These are phyloP conservation scores for Albizia julibrissin DNA, from an alignment of 306 rosid species.

Conservation along the genomic window DNA sequence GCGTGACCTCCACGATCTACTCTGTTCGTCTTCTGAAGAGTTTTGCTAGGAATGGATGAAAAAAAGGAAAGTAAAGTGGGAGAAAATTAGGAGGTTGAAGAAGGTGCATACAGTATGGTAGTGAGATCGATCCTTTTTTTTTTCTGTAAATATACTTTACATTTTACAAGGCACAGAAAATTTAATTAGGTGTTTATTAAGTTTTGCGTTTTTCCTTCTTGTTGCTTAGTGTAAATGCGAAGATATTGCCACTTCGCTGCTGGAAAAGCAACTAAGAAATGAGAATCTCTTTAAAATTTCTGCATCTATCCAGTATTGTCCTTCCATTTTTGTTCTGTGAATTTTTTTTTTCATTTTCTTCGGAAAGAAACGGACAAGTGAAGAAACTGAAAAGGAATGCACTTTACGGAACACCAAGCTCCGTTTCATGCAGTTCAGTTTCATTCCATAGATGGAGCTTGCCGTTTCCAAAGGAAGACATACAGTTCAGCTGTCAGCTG, in stretches of 20 bases:
- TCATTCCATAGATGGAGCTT: neutral
- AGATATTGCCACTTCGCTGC: conserved; percentile 30
- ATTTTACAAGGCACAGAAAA: conserved; percentile 12
- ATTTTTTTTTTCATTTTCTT: neutral
- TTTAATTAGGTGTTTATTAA: conserved; percentile 12
- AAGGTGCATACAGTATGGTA: conserved; percentile 31
- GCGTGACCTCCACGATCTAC: conserved; percentile 53
- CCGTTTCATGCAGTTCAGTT: conserved; percentile 1
- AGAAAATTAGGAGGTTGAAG: neutral
- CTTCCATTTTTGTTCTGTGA: neutral
- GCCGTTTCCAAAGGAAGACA: neutral
- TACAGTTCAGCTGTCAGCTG: neutral
- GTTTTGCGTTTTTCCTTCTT: conserved; percentile 13
- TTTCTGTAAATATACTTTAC: conserved; percentile 57
- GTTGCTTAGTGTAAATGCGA: conserved; percentile 45
- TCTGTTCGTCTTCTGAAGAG: conserved; percentile 49
- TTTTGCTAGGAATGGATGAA: conserved; percentile 11
- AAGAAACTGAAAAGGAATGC: neutral
- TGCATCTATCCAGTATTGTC: neutral
- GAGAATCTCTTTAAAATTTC: conserved; percentile 1
- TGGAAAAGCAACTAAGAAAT: conserved; percentile 36
- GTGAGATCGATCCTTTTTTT: conserved; percentile 36
- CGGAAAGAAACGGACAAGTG: conserved; percentile 23
- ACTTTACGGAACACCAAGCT: neutral
- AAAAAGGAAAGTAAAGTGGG: neutral